Base-by-base conservation (phyloP, 805 yeast species). In the Lachancea quebecensis region DNA sequence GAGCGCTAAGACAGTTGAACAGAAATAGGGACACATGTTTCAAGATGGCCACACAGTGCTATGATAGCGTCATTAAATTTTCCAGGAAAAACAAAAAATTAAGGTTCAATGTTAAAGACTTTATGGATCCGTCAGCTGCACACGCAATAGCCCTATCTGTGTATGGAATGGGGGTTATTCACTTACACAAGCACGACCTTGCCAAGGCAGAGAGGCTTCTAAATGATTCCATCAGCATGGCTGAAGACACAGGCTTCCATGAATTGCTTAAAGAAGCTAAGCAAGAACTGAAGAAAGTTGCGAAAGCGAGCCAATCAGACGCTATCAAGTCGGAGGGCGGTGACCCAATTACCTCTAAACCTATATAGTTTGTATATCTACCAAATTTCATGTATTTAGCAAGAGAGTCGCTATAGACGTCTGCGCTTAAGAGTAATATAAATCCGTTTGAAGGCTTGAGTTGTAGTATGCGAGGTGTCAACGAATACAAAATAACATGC, bases 161-260 rank as follows among this genome's bases (percentile, higher is more conserved):
- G 0, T 90, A 85, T 58, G 95, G 96, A 0, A 69, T 86, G 35
- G 98, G 96, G 1, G 95, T 89, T 4, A 73, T 87, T 10, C 73
- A 77, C 37, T 64, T 82, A n/a, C 86, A 85, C 54, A 58, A 70
- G 38, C 76, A 81, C 0, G 66, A 80, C 10, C 69, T 75, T 45
- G 73, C 70, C 2, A 65, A 72, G 44, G 89, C 95, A 0, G 78
- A 76, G 51, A 69, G 78, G 35, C 66, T 76, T 25, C 67, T 90
- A 39, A 68, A 81, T 6, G 89, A 85, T 58, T 79, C 95, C 0
- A 73, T 86, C 30, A 71, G 79, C 21, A 70, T 88, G 48, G 89
- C 95, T 0, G 73, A 74, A 53, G 82, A 81, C 12, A 72, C 82
- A 46, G 82, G 82, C 10, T 78, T 83, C 55, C 70, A 69, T 15